Base-by-base conservation (phyloP, 768 basidiomycete species). In the Steccherinum ochraceum region DNA sequence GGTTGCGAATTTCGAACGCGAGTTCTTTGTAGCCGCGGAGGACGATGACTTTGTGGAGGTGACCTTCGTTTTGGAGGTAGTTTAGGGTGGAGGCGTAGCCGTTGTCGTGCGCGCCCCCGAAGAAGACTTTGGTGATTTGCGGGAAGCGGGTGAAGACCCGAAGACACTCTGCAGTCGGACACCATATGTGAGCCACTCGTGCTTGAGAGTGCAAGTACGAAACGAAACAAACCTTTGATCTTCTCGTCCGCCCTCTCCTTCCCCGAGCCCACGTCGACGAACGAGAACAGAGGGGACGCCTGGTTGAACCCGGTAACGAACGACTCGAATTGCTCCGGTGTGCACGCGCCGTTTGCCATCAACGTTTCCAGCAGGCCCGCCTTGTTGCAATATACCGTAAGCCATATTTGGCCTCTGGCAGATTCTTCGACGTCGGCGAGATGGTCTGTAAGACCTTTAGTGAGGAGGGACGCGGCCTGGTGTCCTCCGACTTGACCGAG, bases 131-230 rank as follows among this genome's bases (percentile, higher is more conserved):
- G 1, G 61, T 56, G 10, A 64, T 71, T 51, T 73, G 73, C 3
- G 71, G 70, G 55, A 64, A 58, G 45, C 75, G 77, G 42, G 81
- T 78, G 58, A 81, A 81, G 52, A 81, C 78, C 56, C 80, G 77
- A 25, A 86, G 71, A 57, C 76, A 75, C 54, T 75, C 66, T 65
- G 40, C n/a, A n/a, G n/a, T n/a, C n/a, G n/a, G n/a, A n/a, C n/a
- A n/a, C 12, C 23, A 27, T n/a, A n/a, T n/a, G 19, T 39, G 24
- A 24, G 27, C 24, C n/a, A n/a, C 12, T 20, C 27, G 16, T n/a
- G 45, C 16, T 12, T 4, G 18, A 12, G 24, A 19, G 23, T 7
- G 18, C 24, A 39, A n/a, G n/a, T n/a, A n/a, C n/a, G n/a, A n/a
- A n/a, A n/a, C 42, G 21, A 26, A 43, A 40, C 49, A 7, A 21